Base-by-base conservation (phyloP, 2,329 filamentous ascomycete genomes). In the Chalaropsis ovoidea region DNA sequence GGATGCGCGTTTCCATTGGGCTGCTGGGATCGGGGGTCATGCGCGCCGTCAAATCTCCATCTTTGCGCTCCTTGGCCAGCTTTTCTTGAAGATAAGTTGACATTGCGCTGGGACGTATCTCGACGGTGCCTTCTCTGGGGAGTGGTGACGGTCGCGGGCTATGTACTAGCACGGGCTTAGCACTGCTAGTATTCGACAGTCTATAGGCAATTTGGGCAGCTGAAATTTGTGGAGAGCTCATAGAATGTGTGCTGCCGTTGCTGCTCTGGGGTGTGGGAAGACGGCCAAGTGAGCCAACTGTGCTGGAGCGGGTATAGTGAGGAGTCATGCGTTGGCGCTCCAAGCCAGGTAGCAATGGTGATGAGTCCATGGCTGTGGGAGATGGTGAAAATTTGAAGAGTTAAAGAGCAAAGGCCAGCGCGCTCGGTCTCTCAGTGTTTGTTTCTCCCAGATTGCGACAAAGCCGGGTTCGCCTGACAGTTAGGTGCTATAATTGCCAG, bases 61-160 rank as follows among this genome's bases (percentile, higher is more conserved):
- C 66, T 58, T 67, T 67, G 19, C 68, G 65, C 69, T 82, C 79
- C 35, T 75, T 78, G 61, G 79, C 77, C n/a, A 85, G 73, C 68
- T 77, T 80, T 70, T 84, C 81, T 60, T 82, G 82, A 1, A 85
- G 74, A 62, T 83, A 80, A 17, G 74, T 77, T 0, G 82, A 84
- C 15, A 79, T 73, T 0, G 76, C 75, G 31, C 73, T 72, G 54
- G 75, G 77, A 17, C 76, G 75, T 3, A 72, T 69, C 2, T 82
- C 79, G 39, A 74, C 73, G 47, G 75, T 75, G 19, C 75, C 72
- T 67, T 79, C 76, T 68, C 76, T 74, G 11, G 79, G 68, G 43
- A 74, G 75, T 3, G 79, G 77, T 22, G 74, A 73, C 2, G 77
- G 74, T 64, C 75, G 74, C 1, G 76, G 73, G 31, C 76, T 75